These are phyloP conservation scores for Brettanomyces custersianus DNA, from an alignment of 805 yeast species.

Conservation along the genomic window DNA sequence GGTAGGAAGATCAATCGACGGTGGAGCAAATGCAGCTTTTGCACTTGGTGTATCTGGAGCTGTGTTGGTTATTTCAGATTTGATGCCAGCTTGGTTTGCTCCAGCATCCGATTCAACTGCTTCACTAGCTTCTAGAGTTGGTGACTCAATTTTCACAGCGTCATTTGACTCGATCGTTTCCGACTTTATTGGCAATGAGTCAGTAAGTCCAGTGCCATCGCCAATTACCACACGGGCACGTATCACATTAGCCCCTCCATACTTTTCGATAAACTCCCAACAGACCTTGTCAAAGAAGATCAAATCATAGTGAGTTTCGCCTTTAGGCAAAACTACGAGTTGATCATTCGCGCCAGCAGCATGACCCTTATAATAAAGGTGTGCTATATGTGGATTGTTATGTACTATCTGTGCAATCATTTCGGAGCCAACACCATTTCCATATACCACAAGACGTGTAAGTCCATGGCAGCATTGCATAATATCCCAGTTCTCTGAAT, in stretches of 20 bases:
- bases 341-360: not conserved
- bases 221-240: no score
- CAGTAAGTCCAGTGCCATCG: no score
- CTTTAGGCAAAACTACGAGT: not conserved
- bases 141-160: no score
- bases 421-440: constrained; percentile 7
- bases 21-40: no score
- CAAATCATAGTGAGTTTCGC: constrained; percentile 3
- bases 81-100: no score
- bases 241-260: no score
- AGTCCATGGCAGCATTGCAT: constrained; percentile 4
- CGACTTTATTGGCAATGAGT: no score
- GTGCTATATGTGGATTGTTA: constrained; percentile 3
- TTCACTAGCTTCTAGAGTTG: no score
- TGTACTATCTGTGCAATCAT: constrained; percentile 3
- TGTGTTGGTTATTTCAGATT: no score
- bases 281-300: constrained; percentile 4
- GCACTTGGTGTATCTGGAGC: no score
- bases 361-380: constrained; percentile 8
- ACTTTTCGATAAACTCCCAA: not conserved
- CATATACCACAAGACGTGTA: constrained; percentile 8
- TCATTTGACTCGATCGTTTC: no score
- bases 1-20: not conserved
- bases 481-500: constrained; percentile 11
- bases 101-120: no score